These are phyloP conservation scores for Candida krabiensis DNA, from an alignment of 805 yeast species.

Conservation along the genomic window DNA sequence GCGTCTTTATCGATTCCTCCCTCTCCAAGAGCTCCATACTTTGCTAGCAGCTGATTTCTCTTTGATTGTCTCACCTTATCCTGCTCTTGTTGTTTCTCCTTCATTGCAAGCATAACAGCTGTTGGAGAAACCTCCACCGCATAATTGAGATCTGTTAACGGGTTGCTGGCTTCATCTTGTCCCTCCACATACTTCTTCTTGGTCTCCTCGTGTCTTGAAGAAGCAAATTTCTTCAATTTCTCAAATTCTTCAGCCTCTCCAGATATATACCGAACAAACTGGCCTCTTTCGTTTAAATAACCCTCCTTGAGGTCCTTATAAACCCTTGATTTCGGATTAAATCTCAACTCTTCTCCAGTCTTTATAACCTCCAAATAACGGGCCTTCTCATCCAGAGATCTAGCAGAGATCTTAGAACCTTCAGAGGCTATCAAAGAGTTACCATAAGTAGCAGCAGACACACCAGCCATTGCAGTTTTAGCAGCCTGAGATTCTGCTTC, in stretches of 20 bases:
- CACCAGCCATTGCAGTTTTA: slow-evolving; percentile 9
- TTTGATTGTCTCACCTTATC: slow-evolving; percentile 29
- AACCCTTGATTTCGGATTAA: slow-evolving; percentile 55
- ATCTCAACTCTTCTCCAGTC: slow-evolving; percentile 42
- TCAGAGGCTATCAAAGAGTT: slow-evolving; percentile 17
- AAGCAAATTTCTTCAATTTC: slow-evolving; percentile 46
- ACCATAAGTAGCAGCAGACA: slow-evolving; percentile 2
- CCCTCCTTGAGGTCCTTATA: slow-evolving; percentile 34
- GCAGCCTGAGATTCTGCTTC: slow-evolving; percentile 20
- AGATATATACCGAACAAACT: slow-evolving; percentile 53
- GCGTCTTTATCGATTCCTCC: neutral
- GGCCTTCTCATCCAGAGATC: slow-evolving; percentile 80
- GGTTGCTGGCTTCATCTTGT: slow-evolving; percentile 11
- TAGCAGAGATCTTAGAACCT: slow-evolving; percentile 40
- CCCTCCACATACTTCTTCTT: slow-evolving; percentile 17
- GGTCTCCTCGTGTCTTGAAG: slow-evolving; percentile 20
- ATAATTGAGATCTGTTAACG: slow-evolving; percentile 24
- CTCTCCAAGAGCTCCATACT: slow-evolving; percentile 36
- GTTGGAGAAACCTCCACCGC: slow-evolving; percentile 49
- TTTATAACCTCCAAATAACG: slow-evolving; percentile 55
- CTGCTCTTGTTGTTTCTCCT: slow-evolving; percentile 33
- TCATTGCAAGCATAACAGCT: slow-evolving; percentile 37
- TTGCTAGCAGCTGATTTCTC: slow-evolving; percentile 34
- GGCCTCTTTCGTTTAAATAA: slow-evolving; percentile 35
- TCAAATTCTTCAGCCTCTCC: slow-evolving; percentile 60